These are phyloP conservation scores for Plectosphaerella plurivora DNA, from an alignment of 2,329 filamentous ascomycete species.

Conservation along the genomic window DNA sequence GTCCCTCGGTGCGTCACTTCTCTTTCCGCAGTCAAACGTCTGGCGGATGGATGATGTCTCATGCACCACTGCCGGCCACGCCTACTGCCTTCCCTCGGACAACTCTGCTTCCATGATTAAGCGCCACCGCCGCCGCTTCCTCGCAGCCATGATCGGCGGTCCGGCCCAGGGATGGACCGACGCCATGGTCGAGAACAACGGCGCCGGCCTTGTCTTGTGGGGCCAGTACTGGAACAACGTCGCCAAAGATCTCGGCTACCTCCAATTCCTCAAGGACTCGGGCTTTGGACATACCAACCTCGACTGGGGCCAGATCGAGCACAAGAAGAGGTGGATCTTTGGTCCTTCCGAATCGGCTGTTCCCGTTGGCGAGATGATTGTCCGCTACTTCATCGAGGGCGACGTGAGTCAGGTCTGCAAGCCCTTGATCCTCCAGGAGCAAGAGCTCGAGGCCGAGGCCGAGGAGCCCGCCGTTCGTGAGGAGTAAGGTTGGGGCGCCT, in stretches of 20 bases:
- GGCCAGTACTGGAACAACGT: neutral
- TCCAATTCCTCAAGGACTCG: neutral
- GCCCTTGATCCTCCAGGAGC: too few relatives aligned
- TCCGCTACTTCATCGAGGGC: too few relatives aligned
- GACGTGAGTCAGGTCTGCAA: too few relatives aligned
- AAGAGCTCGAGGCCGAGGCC: too few relatives aligned
- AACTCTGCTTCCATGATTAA: slow-evolving; percentile 1
- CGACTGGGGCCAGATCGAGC: too few relatives aligned
- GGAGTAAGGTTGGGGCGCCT: too few relatives aligned
- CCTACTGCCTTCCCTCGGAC: neutral
- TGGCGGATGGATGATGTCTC: slow-evolving; percentile 23
- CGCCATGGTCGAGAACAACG: slow-evolving; percentile 20
- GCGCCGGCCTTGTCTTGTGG: neutral
- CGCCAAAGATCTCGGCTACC: neutral
- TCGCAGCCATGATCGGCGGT: slow-evolving; percentile 5
- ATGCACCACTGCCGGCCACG: slow-evolving; percentile 17
- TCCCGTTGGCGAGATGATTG: too few relatives aligned
- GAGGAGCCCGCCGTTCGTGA: too few relatives aligned
- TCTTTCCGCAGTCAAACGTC: slow-evolving; percentile 43
- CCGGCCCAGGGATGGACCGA: slow-evolving; percentile 45
- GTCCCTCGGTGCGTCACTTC: slow-evolving; percentile 50
- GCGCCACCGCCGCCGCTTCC: neutral
- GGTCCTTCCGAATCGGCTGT: too few relatives aligned
- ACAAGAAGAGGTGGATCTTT: too few relatives aligned
- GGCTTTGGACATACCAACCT: neutral